Percentiles rank a stretch among this genome's conserved stretches.
Conservation (phyloP, 148 eudicot genomes). For the Arctostaphylos glauca region DNA sequence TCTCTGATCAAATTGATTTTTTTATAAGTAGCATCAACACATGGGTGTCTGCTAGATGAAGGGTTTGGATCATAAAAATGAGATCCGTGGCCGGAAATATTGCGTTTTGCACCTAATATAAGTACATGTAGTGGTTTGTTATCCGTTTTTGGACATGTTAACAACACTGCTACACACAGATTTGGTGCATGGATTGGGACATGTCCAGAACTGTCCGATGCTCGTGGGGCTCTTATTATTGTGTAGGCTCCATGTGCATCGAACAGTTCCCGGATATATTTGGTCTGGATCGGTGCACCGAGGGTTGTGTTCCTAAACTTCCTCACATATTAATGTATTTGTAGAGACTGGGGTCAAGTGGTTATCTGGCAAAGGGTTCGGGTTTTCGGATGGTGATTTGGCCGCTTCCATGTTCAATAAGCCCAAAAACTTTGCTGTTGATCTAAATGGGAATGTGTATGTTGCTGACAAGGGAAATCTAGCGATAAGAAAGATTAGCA, state of each 20-base stretch:
- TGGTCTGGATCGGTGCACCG: not conserved
- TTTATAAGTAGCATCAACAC: too few species aligned
- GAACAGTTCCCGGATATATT: not conserved
- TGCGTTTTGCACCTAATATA: not conserved
- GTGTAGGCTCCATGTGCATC: not conserved
- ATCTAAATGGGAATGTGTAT: constrained; percentile 62
- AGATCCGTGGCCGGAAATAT: too few species aligned
- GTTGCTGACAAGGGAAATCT: constrained; percentile 58
- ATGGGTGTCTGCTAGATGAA: too few species aligned
- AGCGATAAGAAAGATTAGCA: constrained; percentile 65
- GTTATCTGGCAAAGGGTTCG: constrained; percentile 45
- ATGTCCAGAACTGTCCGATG: too few species aligned
- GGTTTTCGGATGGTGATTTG: constrained; percentile 56
- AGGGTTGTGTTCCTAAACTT: too few species aligned
- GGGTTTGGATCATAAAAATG: too few species aligned
- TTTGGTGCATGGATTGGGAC: too few species aligned
- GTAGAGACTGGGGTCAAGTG: constrained; percentile 47
- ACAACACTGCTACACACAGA: too few species aligned
- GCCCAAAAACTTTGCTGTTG: constrained; percentile 72
- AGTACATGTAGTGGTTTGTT: not conserved
- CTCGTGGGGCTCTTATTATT: too few species aligned
- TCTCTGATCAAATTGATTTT: too few species aligned
- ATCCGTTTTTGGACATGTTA: too few species aligned
- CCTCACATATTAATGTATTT: not conserved
- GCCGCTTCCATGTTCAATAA: constrained; percentile 47